These are phyloP conservation scores for Ustilago xerochloae DNA, from an alignment of 1,284 basidiomycete genomes.

Conservation along the genomic window DNA sequence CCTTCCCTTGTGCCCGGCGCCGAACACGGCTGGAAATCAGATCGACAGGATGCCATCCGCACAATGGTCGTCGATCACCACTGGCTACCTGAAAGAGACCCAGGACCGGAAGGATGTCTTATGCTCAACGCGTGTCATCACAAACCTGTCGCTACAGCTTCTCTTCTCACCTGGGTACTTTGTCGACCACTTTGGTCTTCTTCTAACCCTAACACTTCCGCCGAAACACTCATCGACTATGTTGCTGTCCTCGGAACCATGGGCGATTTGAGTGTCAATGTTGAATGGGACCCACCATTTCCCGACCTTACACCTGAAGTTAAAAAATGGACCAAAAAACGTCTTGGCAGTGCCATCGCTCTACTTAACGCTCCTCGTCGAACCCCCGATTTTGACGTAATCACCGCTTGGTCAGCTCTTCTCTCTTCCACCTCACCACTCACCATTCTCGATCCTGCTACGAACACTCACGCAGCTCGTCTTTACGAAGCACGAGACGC, in stretches of 20 bases:
- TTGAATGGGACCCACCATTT: constrained; percentile 54
- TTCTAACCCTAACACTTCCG: background rate
- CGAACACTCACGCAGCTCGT: constrained; percentile 27
- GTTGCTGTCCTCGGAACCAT: constrained; percentile 55
- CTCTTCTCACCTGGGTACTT: constrained; percentile 52
- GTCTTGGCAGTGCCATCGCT: constrained; percentile 45
- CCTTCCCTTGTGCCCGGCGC: constrained; percentile 44
- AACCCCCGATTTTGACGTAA: constrained; percentile 48
- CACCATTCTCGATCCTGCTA: constrained; percentile 39
- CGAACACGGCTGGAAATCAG: constrained; percentile 44
- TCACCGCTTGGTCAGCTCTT: constrained; percentile 43
- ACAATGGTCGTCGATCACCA: constrained; percentile 58
- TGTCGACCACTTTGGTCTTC: constrained; percentile 44
- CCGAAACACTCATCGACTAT: constrained; percentile 42
- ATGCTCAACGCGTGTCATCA: constrained; percentile 55
- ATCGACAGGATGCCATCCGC: constrained; percentile 11
- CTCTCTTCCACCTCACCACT: constrained; percentile 29
- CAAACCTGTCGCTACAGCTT: constrained; percentile 46
- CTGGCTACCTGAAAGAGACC: constrained; percentile 22
- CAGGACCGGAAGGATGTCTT: constrained; percentile 47
- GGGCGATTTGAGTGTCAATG: constrained; percentile 53
- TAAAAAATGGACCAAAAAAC: constrained; percentile 55
- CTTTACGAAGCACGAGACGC: constrained; percentile 45
- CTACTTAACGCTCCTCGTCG: constrained; percentile 54
- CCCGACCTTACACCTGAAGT: constrained; percentile 47